Base-by-base conservation (phyloP, 495 filamentous ascomycete species). In the Trichoderma gamsii region DNA sequence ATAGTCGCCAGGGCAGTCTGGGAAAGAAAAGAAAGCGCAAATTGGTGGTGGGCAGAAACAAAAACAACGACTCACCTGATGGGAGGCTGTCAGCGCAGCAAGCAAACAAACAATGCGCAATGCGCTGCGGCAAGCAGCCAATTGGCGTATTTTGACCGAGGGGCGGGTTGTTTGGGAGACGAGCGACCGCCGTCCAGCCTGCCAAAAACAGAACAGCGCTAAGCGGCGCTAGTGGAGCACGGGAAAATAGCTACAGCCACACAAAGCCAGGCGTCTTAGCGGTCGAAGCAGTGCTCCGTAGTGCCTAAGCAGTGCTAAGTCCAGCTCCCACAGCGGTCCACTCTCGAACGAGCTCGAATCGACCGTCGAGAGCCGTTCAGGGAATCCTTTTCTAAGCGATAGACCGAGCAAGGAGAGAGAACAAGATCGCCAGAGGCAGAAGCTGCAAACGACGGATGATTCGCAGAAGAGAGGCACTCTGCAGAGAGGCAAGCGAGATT, bases 21-120 rank as follows among this genome's bases (percentile, higher is more conserved):
- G 9, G 23, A 56, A 4, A 23, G 51, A n/a, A 12, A 25, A 27
- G 51, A 21, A 56, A 25, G 1, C 5, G 1, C 5, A 25, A 27
- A 56, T 1, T n/a, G 51, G 21, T 25, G 56, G 23, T 13, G 56
- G 27, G 27, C 27, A n/a, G 9, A 61, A 32, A 27, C 12, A 61
- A 61, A 32, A 23, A 61, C 23, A 61, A 29, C 15, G 27, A 25
- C 56, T 61, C 56, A 61, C 56, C 56, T 25, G 25, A 29, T 32
- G 56, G 3, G 56, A 61, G 2, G 44, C n/a, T 49, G 51, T 56
- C 51, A 56, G 51, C 51, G 51, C 51, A 56, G 51, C 51, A 56
- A 56, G 51, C 51, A 56, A 56, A 61, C 56, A 61, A 61, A 61
- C 56, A 61, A 61, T 61, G 56, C 56, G 56, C 56, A 49, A n/a